phyloP scores from a whole-genome alignment of 164 flowering plant species.

The Vitis rotundifolia region DNA sequence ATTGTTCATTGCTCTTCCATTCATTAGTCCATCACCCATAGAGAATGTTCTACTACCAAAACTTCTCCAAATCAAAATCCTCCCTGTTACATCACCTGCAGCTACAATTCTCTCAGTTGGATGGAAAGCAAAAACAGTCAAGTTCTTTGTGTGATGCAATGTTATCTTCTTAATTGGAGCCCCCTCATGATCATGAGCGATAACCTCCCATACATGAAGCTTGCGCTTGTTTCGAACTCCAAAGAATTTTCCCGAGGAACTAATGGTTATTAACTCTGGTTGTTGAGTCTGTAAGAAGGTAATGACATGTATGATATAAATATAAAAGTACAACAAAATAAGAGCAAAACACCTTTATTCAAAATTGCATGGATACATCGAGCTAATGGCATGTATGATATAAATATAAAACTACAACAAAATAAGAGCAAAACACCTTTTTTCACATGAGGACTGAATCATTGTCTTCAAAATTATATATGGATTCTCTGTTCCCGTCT shows the following conservation, averaged over 20 bases:
- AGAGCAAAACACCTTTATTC: too few species aligned
- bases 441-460: too few species aligned
- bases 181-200: constrained; percentile 39
- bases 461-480: too few species aligned
- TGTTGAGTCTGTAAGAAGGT: constrained; percentile 44
- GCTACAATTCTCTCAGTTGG: constrained; percentile 77
- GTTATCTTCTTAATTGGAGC: constrained; percentile 50
- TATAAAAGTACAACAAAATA: not conserved
- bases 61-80: constrained; percentile 91
- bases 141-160: constrained; percentile 78
- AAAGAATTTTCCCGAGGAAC: constrained; percentile 67
- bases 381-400: not conserved
- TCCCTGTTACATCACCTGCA: constrained; percentile 91
- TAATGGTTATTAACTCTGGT: constrained; percentile 49
- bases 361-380: too few species aligned
- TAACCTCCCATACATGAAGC: constrained; percentile 70
- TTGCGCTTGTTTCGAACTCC: constrained; percentile 60
- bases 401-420: not conserved
- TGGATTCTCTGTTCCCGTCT: too few species aligned
- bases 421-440: not conserved
- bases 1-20: constrained; percentile 20
- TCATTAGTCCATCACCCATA: constrained; percentile 9
- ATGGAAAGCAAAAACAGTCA: constrained; percentile 82
- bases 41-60: constrained; percentile 58
- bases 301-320: not conserved